Evolutionary conservation across 2,329 filamentous ascomycete species (phyloP).

Genomic region (Furcasterigmium sp.): DNA sequence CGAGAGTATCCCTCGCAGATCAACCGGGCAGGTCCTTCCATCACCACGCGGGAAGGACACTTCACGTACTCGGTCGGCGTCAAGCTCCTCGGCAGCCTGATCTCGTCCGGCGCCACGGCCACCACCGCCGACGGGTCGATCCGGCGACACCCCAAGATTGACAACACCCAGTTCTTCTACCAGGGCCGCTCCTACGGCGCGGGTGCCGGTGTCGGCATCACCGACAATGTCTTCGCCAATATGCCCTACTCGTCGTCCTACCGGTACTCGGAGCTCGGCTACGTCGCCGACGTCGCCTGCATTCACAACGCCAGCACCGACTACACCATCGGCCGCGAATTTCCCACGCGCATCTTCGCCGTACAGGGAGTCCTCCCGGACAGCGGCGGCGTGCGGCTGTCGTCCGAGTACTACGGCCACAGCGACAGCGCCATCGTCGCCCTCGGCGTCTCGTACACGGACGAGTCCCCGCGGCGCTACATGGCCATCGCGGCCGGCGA

Average conservation of each 20-base stretch:
- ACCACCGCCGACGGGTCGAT: slow-evolving; percentile 12
- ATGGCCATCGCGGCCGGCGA: slow-evolving; percentile 23
- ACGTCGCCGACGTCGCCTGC: slow-evolving; percentile 23
- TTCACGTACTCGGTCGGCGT: slow-evolving; percentile 19
- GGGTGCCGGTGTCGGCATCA: slow-evolving; percentile 18
- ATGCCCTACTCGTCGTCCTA: slow-evolving; percentile 13
- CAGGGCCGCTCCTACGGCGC: slow-evolving; percentile 20
- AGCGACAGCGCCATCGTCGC: slow-evolving; percentile 20
- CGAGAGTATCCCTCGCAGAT: slow-evolving; percentile 18
- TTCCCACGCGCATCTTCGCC: slow-evolving; percentile 7
- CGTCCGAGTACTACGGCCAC: slow-evolving; percentile 23
- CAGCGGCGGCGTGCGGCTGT: slow-evolving; percentile 12
- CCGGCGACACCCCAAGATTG: slow-evolving; percentile 17
- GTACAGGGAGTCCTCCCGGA: slow-evolving; percentile 6
- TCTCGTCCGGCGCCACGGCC: slow-evolving; percentile 14
- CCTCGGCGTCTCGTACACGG: slow-evolving; percentile 20
- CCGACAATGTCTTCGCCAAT: slow-evolving; percentile 6
- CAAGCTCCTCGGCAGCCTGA: slow-evolving; percentile 15
- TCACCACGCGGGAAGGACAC: slow-evolving; percentile 11
- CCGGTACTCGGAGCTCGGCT: slow-evolving; percentile 26
- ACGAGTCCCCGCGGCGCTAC: slow-evolving; percentile 15
- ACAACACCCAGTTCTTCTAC: slow-evolving; percentile 18
- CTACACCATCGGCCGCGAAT: slow-evolving; percentile 17
- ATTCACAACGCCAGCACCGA: slow-evolving; percentile 27
- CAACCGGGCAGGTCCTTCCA: slow-evolving; percentile 9